Evolutionary conservation across 2,329 filamentous ascomycete species (phyloP), one percentile per base, ranked within the genome.

Genomic region (Colletotrichum sp.): DNA sequence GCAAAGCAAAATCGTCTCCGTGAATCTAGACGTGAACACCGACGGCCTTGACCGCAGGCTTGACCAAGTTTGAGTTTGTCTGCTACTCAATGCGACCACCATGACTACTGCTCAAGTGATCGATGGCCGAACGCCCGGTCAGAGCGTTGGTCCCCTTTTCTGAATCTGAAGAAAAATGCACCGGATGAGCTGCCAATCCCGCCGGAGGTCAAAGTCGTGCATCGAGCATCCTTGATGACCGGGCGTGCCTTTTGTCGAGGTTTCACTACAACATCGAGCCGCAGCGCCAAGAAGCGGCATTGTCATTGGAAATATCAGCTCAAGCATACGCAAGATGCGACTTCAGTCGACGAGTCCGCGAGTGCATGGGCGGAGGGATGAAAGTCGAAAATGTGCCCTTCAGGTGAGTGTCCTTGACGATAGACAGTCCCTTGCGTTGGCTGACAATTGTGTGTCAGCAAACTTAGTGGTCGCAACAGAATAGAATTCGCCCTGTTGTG

Each of bases 101-200:
- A 30, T 13, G 34, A 65, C 30, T 48, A 34, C 43, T 38, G 55
- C 30, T 36, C 32, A 18, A 72, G 43, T 57, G 66, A 30, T 72
- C 18, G 15, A 61, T 48, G 15, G 18, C 43, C 64, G 70, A 75
- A 75, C 70, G 32, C 73, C 43, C 64, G 73, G 70, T 67, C 73
- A 68, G 58, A 69, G 73, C 73, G 58, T 52, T 60, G 57, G 73
- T 65, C 70, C 70, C 64, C 32, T 52, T 67, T 57, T 58, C 66
- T n/a, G 21, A 12, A 16, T 30, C 65, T 34, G 34, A 8, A 18
- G 28, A 30, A 13, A 26, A 28, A 48, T 13, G 43, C 28, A 34
- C 64, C 60, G 48, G 67, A 67, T 34, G 28, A 48, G 36, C 64
- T 55, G 38, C 16, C 38, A 43, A 36, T 63, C 10, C 65, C 38